Evolutionary conservation across 495 filamentous ascomycete species (phyloP).

Genomic region (Aspergillus baeticus): DNA sequence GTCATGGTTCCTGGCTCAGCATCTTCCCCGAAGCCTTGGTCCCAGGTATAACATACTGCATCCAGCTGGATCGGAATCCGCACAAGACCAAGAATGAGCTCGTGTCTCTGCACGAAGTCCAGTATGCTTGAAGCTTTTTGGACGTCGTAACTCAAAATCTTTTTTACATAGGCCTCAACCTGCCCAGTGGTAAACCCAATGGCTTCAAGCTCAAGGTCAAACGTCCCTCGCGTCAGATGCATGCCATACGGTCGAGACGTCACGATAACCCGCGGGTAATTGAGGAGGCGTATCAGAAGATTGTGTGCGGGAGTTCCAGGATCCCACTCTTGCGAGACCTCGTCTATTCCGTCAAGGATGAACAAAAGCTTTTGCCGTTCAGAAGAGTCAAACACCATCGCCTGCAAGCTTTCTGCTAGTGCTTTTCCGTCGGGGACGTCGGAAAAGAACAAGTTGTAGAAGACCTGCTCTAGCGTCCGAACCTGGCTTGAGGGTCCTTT

Average conservation of each 20-base stretch:
- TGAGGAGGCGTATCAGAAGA: conserved; percentile 33
- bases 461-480: conserved; percentile 16
- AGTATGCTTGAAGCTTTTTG: conserved; percentile 11
- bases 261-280: conserved; percentile 26
- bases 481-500: conserved; percentile 14
- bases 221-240: background rate
- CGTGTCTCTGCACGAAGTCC: conserved; percentile 28
- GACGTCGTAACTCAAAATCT: conserved; percentile 12
- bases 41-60: conserved; percentile 36
- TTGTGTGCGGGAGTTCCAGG: background rate
- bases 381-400: background rate
- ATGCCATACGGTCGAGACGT: conserved; percentile 18
- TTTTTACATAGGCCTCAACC: conserved; percentile 23
- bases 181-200: conserved; percentile 17
- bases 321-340: conserved; percentile 32
- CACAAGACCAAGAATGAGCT: conserved; percentile 24
- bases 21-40: conserved; percentile 9
- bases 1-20: conserved; percentile 28
- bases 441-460: conserved; percentile 28
- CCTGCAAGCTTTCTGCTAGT: background rate
- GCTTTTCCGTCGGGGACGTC: background rate
- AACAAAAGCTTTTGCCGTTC: conserved; percentile 23
- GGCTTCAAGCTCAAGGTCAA: conserved; percentile 21
- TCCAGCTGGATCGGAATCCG: conserved; percentile 33
- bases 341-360: conserved; percentile 42